These are phyloP conservation scores for Alternaria hordeiaustralica DNA, from an alignment of 2,329 filamentous ascomycete genomes.

Conservation along the genomic window DNA sequence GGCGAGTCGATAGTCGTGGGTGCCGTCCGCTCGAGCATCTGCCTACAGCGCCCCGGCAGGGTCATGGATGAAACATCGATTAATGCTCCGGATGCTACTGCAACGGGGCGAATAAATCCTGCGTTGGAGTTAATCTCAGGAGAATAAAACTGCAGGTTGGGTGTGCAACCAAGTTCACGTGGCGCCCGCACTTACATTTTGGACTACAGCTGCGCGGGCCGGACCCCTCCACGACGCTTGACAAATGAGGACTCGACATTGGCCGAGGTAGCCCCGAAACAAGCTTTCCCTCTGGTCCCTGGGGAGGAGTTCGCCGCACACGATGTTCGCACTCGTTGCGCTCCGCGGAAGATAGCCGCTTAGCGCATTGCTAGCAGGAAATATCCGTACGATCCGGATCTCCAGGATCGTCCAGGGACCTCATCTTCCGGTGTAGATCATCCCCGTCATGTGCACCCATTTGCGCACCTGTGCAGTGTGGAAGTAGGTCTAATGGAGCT, in stretches of 20 bases:
- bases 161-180: constrained; percentile 1
- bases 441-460: constrained; percentile 6
- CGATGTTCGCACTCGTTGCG: constrained; percentile 2
- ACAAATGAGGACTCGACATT: constrained; percentile 10
- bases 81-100: constrained; percentile 1
- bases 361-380: constrained; percentile 8
- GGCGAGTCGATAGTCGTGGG: neutral
- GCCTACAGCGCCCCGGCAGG: neutral
- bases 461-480: neutral
- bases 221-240: constrained; percentile 15
- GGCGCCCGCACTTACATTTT: constrained; percentile 15
- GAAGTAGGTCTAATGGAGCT: constrained; percentile 1
- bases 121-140: constrained; percentile 3
- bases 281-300: constrained; percentile 6
- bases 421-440: constrained; percentile 8
- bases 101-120: neutral
- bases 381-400: constrained; percentile 14
- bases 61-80: neutral
- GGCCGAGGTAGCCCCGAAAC: constrained; percentile 7
- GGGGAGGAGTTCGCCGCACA: constrained; percentile 4
- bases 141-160: constrained; percentile 10
- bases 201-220: constrained; percentile 26
- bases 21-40: neutral
- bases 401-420: constrained; percentile 15
- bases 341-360: constrained; percentile 6